Conservation (phyloP, 2,329 filamentous ascomycete species). For the Fusarium equiseti region DNA sequence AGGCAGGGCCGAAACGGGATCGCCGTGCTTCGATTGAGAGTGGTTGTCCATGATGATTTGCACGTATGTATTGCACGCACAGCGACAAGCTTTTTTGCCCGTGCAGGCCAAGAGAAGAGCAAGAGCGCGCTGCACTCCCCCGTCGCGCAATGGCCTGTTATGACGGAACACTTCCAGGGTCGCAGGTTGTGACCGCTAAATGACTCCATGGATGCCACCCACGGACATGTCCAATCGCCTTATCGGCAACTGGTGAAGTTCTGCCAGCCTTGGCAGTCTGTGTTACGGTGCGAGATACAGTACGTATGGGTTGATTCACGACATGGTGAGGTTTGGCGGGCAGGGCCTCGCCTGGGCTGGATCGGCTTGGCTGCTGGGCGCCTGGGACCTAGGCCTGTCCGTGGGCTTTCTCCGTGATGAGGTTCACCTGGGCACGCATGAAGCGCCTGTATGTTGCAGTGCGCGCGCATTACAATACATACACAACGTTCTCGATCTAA, state of each 20-base stretch:
- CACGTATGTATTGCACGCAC: conserved; percentile 10
- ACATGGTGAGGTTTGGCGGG: conserved; percentile 31
- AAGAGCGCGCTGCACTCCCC: conserved; percentile 3
- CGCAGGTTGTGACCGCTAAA: conserved; percentile 32
- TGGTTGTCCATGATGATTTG: conserved; percentile 21
- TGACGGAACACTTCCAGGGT: conserved; percentile 40
- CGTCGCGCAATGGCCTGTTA: conserved; percentile 37
- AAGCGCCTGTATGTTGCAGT: conserved; percentile 20
- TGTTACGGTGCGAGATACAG: conserved; percentile 36
- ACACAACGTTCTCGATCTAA: conserved; percentile 31
- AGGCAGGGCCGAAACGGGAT: conserved; percentile 32
- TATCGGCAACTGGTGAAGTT: conserved; percentile 47
- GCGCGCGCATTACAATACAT: conserved; percentile 26
- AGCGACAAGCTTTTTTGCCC: conserved; percentile 27
- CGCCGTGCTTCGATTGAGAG: conserved; percentile 39
- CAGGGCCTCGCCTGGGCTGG: conserved; percentile 44
- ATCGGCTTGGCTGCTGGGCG: conserved; percentile 37
- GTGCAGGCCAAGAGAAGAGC: conserved; percentile 1
- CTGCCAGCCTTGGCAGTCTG: conserved; percentile 40
- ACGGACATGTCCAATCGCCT: conserved; percentile 44
- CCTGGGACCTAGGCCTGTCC: conserved; percentile 10
- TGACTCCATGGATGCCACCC: conserved; percentile 20
- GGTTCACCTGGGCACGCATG: conserved; percentile 35
- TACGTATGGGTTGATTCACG: conserved; percentile 38
- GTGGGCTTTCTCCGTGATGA: conserved; percentile 32